Conservation (phyloP, 2,329 filamentous ascomycete genomes). For the Fusarium sp. region DNA sequence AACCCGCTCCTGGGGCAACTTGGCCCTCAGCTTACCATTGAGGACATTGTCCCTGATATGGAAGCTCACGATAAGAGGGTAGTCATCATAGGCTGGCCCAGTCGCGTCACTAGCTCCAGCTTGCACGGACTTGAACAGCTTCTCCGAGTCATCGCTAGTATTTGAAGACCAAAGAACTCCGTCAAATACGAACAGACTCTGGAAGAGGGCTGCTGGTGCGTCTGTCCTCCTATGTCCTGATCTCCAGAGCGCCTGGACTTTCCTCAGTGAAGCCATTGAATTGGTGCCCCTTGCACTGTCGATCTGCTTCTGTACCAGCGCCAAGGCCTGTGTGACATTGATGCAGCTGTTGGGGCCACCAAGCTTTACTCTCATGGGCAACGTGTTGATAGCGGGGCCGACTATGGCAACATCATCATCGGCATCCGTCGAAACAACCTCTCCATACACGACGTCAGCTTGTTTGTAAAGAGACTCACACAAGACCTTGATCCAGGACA, state of each 20-base stretch:
- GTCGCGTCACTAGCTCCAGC: neutral
- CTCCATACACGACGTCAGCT: slow-evolving; percentile 5
- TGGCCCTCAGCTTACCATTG: slow-evolving; percentile 8
- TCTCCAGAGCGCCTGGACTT: slow-evolving; percentile 13
- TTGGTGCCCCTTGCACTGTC: slow-evolving; percentile 5
- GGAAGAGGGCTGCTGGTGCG: neutral
- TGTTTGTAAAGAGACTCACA: slow-evolving; percentile 3
- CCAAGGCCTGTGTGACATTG: neutral
- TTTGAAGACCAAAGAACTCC: neutral
- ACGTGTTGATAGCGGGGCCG: slow-evolving; percentile 13
- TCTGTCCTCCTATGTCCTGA: neutral
- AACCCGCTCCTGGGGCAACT: neutral
- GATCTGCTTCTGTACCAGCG: neutral
- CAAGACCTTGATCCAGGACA: slow-evolving; percentile 12
- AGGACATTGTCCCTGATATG: slow-evolving; percentile 2
- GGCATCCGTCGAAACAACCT: neutral
- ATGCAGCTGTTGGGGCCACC: rapidly evolving
- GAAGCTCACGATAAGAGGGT: slow-evolving; percentile 20
- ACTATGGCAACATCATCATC: neutral
- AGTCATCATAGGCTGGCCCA: slow-evolving; percentile 16
- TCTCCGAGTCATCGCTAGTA: neutral
- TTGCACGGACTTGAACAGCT: neutral
- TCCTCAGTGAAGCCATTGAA: slow-evolving; percentile 15
- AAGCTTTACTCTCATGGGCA: neutral
- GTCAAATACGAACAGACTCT: slow-evolving; percentile 23